Evolutionary conservation across 2,329 filamentous ascomycete genomes (phyloP), one percentile per base, ranked within the genome.

Genomic region (Sporothrix brasiliensis): DNA sequence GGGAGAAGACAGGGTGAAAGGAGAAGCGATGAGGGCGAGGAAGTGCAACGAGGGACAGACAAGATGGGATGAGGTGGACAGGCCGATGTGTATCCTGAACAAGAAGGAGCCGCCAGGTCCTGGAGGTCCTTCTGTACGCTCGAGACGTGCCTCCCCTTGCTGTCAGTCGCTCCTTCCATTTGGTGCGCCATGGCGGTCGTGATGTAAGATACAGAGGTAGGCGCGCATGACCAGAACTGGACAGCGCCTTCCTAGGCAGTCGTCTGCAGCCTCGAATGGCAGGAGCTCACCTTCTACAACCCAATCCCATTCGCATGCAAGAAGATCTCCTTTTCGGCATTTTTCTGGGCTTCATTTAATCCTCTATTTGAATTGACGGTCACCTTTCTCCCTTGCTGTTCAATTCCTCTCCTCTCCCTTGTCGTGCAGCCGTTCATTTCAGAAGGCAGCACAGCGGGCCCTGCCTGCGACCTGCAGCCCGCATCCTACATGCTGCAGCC

Each of bases 351-450:
- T 50, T 65, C 61, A 44, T 65, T 65, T 47, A 16, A 44, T 27
- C 16, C 21, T 65, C 44, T 34, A n/a, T 50, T 65, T 49, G 34
- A 34, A 10, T 13, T 21, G 14, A 30, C 44, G 61, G 58, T 39
- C 39, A 21, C 58, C 58, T 63, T 44, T 65, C 61, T 44, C 63
- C 52, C 41, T 44, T 16, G 11, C 41, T 50, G 63, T 47, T 24
- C 56, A 47, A 50, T 49, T 67, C 34, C 50, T 61, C 60, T 66
- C 69, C 54, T 67, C 53, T 68, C 69, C 69, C 69, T 70, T 24
- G 63, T 70, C 69, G 69, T 70, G 69, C 69, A 70, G 63, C 54
- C 54, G 54, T 67, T 70, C 63, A 70, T 70, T 70, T 70, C 56
- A 70, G 63, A 70, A 65, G 65, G 69, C 63, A 70, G 67, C 67